phyloP scores from a whole-genome alignment of 148 eudicot genomes.

The Rhododendron kiyosumense region DNA sequence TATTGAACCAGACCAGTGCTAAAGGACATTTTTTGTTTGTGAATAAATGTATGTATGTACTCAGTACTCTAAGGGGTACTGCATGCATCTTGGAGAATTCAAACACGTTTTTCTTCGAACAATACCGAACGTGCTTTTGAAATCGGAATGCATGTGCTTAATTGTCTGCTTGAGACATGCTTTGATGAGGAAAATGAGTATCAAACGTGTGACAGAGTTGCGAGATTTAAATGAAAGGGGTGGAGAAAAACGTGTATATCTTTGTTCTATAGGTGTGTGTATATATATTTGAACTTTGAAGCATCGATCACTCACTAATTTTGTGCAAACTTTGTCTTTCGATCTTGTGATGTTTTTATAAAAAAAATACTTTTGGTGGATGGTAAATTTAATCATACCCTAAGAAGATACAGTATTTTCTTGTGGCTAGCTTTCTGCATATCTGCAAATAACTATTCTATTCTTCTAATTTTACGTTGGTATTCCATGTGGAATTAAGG shows the following conservation, averaged over 20 bases:
- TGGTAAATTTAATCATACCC: too few relatives aligned
- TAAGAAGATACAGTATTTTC: too few relatives aligned
- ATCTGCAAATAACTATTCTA: neutral
- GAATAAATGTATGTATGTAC: neutral
- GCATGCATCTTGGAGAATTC: neutral
- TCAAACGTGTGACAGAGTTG: neutral
- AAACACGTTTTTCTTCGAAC: neutral
- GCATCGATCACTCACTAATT: neutral
- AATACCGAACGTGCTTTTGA: neutral
- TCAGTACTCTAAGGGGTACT: neutral
- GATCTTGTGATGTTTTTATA: neutral
- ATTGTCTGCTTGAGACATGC: neutral
- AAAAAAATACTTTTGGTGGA: too few relatives aligned
- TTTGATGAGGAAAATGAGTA: neutral
- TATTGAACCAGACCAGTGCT: neutral
- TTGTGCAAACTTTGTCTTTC: neutral
- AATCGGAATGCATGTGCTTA: neutral
- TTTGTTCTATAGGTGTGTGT: neutral
- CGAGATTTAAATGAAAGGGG: neutral
- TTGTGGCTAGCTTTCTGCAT: too few relatives aligned
- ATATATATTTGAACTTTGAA: neutral
- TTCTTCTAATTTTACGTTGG: neutral
- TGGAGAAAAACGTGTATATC: neutral
- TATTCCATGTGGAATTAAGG: neutral
- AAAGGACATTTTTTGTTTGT: neutral